These are phyloP conservation scores for Cryptosporidium andersoni DNA, from an alignment of 169 alveolate genomes.

Conservation along the genomic window DNA sequence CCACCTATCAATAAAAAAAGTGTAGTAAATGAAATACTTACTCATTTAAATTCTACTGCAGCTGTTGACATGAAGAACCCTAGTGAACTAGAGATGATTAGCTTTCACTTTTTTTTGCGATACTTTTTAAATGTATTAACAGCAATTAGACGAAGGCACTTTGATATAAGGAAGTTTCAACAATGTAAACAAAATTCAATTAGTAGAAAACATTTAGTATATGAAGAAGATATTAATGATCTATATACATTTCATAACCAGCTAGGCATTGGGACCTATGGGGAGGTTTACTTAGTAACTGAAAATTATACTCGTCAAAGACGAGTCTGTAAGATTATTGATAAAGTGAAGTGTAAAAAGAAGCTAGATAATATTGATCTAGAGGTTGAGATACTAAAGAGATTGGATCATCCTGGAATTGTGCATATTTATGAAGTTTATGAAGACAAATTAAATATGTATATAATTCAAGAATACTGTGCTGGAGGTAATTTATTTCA, in stretches of 20 bases:
- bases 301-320: slow-evolving; percentile 59
- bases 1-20: slow-evolving; percentile 59
- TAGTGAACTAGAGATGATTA: slow-evolving; percentile 11
- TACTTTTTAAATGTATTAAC: slow-evolving; percentile 36
- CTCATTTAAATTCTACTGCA: slow-evolving; percentile 21
- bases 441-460: slow-evolving; percentile 76
- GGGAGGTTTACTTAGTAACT: slow-evolving; percentile 52
- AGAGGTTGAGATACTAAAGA: slow-evolving; percentile 74
- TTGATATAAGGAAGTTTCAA: background rate
- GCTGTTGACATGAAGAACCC: slow-evolving; percentile 24
- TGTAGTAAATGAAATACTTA: slow-evolving; percentile 48
- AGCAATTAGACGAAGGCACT: slow-evolving; percentile 40
- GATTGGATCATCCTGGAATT: slow-evolving; percentile 79
- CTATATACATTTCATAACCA: slow-evolving; percentile 53
- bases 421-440: slow-evolving; percentile 76
- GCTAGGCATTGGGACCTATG: slow-evolving; percentile 47
- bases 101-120: slow-evolving; percentile 36
- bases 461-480: slow-evolving; percentile 77
- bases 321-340: slow-evolving; percentile 55
- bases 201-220: slow-evolving; percentile 23
- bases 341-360: slow-evolving; percentile 13
- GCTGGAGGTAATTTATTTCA: slow-evolving; percentile 77
- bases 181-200: background rate
- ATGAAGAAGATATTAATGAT: slow-evolving; percentile 53
- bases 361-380: slow-evolving; percentile 66